Evolutionary conservation across 768 basidiomycete genomes (phyloP), one percentile per base, ranked within the genome.

Genomic region (Boletellus ananas): DNA sequence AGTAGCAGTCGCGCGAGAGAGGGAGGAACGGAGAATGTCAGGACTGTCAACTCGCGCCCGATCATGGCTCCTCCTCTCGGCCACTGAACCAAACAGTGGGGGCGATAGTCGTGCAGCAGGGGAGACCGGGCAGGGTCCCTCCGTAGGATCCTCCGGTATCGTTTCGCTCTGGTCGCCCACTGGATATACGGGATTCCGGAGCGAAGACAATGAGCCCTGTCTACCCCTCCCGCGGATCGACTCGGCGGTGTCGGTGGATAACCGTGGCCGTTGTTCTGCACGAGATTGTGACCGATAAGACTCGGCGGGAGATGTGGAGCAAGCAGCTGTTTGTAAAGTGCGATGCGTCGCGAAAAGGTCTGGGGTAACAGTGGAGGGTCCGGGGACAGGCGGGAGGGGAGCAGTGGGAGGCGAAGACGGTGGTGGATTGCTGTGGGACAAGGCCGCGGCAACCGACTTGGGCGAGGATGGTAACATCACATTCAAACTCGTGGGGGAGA

Each of bases 321-420:
- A 51, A 25, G 51, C 23, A 14, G 14, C 39, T 1, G 62, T 61
- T 36, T 65, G 63, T 14, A 64, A 54, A 8, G 66, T 63, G 38
- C 71, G 68, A 14, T 72, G 70, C 67, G 72, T 35, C 77, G 71
- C 17, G 72, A 69, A 34, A 74, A 68, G 27, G 72, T 77, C 51
- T 78, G 80, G 34, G 64, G 50, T 74, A 71, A 81, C 73, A 17
- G 79, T 72, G 2, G 81, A 81, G 0, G 80, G 80, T 2, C 80
- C 83, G 0, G 86, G 86, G 2, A 87, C 57, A 3, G 86, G 83
- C 0, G 86, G 85, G 3, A 87, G 75, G 0, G 85, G 84, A 0
- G 71, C 58, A 0, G 73, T 66, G 0, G 85, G 85, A 0, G 84
- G 85, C 2, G 68, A 71, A 0, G 79, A 80, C 0, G 78, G 81